Evolutionary conservation across 176 grass and related monocot genomes (phyloP), one percentile per base, ranked within the genome.

Genomic region (Bonia amplexicaulis): DNA sequence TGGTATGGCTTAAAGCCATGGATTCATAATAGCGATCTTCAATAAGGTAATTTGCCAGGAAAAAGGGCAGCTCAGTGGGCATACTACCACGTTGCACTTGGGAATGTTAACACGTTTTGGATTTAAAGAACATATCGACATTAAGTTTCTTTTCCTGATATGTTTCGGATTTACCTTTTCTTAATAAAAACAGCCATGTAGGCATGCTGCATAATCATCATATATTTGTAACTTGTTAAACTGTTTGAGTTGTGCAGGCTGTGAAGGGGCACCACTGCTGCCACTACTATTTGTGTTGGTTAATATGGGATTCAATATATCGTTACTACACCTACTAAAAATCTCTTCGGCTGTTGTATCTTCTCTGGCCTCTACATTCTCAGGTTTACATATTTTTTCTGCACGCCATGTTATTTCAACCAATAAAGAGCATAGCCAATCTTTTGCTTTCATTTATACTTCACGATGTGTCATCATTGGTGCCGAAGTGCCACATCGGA

Each of bases 261-360:
- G 97, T 76, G 88, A 96, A 64, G 93, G 93, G 61, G 97, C 97
- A 27, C 97, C 97, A 17, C 46, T 96, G 54, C 74, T 99, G 73
- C 97, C 97, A 31, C 62, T 96, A 71, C 82, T 99, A 40, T 99
- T 99, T 94, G 93, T 99, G 31, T 78, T 95, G 54, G 93, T 94
- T 90, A 96, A 99, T 68, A 94, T 99, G 86, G 93, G 78, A 73
- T 96, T 79, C 74, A 99, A 99, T 79, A 94, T 99, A 91, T 99
- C 97, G 17, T 71, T 99, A 68, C 87, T 99, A 47, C 70, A 99
- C 69, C 82, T 99, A 33, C 59, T 99, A 54, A 90, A 96, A 75
- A 99, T 96, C 25, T 99, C 90, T 61, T 99, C 91, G 0, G 96
- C 91, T 64, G 96, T 99, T n/a, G 88, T 96, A 77, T 96, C 96